These are phyloP conservation scores for Cladophialophora exuberans DNA, from an alignment of 2,329 filamentous ascomycete genomes.

Conservation along the genomic window DNA sequence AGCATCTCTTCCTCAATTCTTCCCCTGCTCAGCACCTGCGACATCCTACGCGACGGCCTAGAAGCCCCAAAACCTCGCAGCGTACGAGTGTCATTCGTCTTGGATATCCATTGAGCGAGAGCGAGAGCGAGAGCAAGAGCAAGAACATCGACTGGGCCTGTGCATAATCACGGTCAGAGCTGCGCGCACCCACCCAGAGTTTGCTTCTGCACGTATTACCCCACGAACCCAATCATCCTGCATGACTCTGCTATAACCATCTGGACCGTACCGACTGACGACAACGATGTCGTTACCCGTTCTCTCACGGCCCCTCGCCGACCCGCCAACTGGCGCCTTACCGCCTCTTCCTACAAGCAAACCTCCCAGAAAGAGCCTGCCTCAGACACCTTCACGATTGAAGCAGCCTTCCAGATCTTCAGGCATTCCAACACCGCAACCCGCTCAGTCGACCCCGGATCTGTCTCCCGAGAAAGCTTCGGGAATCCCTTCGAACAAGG, in stretches of 20 bases:
- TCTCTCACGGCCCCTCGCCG: conserved; percentile 59
- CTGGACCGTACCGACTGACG: conserved; percentile 1
- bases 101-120: not conserved
- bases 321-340: conserved; percentile 71
- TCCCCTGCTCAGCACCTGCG: conserved; percentile 10
- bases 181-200: not conserved
- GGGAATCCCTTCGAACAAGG: conserved; percentile 60
- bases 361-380: conserved; percentile 66
- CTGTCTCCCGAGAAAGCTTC: conserved; percentile 50
- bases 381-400: conserved; percentile 36
- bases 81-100: conserved; percentile 6
- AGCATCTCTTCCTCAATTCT: conserved; percentile 9
- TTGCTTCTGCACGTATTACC: not conserved
- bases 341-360: conserved; percentile 75
- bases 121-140: not conserved
- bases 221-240: not conserved
- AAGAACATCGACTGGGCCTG: conserved; percentile 4
- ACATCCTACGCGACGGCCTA: conserved; percentile 1
- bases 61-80: not conserved
- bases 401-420: conserved; percentile 55
- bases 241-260: conserved; percentile 9
- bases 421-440: conserved; percentile 52
- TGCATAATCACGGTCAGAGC: not conserved
- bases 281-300: conserved; percentile 30
- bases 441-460: conserved; percentile 55